Conservation (phyloP, 2,329 filamentous ascomycete genomes). For the Sporothrix phasma region DNA sequence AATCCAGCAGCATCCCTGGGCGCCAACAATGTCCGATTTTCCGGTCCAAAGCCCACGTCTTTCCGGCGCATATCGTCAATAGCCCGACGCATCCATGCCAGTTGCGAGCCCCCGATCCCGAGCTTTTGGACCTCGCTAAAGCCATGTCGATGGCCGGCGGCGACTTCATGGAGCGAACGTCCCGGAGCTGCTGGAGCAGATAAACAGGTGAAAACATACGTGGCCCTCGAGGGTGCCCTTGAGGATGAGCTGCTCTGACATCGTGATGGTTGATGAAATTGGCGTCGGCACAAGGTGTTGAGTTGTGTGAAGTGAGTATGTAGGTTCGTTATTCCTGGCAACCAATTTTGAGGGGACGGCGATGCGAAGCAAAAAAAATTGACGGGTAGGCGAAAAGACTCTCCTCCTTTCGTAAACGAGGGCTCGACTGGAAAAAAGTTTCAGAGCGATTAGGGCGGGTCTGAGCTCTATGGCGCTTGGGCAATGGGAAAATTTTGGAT, state of each 20-base stretch:
- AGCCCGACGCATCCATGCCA: not conserved
- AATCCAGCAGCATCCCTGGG: not conserved
- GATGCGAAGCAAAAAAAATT: slow-evolving; percentile 14
- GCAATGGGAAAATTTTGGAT: slow-evolving; percentile 12
- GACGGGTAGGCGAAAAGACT: slow-evolving; percentile 1
- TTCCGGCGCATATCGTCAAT: not conserved
- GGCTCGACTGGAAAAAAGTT: slow-evolving; percentile 16
- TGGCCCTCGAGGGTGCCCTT: slow-evolving; percentile 98
- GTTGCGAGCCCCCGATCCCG: not conserved
- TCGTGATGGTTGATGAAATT: slow-evolving; percentile 32
- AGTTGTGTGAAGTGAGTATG: slow-evolving; percentile 6
- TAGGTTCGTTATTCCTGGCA: slow-evolving; percentile 10
- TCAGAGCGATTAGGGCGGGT: slow-evolving; percentile 18
- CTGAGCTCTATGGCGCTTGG: not conserved
- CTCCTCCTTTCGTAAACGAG: slow-evolving; percentile 8
- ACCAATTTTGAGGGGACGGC: slow-evolving; percentile 12
- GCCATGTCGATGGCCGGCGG: not conserved
- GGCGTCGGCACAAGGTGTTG: slow-evolving; percentile 18
- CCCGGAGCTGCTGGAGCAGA: not conserved
- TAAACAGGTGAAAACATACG: slow-evolving; percentile 41
- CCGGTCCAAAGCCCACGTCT: not conserved
- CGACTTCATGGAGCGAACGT: not conserved
- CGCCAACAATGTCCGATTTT: not conserved
- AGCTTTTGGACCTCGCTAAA: not conserved
- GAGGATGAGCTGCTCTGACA: slow-evolving; percentile 92